Evolutionary conservation across 129 eudicot species (phyloP), one percentile per base, ranked within the genome.

Genomic region (Chrysanthemum seticuspe): DNA sequence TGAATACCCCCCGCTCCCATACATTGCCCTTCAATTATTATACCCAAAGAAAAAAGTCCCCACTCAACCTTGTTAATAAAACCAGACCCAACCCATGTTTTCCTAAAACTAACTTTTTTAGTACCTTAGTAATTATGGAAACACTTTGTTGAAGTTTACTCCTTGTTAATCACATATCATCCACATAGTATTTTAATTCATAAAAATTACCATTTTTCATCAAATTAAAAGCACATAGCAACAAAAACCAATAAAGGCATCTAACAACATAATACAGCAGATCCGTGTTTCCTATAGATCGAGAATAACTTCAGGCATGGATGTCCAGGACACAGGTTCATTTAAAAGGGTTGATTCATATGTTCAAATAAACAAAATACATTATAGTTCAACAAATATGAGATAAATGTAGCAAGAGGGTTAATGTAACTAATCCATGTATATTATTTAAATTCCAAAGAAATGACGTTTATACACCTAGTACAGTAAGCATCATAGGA

Each of bases 1-100:
- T 72, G 96, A 90, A 74, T 84, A 88, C 98, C 97, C 98, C 96
- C 97, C 96, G 96, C 96, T 90, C 96, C 97, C 98, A 85, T 78
- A 94, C 96, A 87, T 83, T 86, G 96, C 90, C 98, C 98, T 94
- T 87, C 89, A 85, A 78, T 83, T 79, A 87, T 87, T 74, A 87
- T 84, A 90, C 96, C 97, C 99, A 85, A 85, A 73, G 75, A 78
- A 75, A 81, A 81, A 87, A 87, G 76, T 78, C 96, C 96, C 96
- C 97, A 84, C 96, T 83, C 87, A 92, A 89, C 98, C 95, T 83
- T 76, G 98, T 92, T 87, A 93, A 90, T 93, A 90, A 82, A 87
- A 81, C 96, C 91, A 86, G 81, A 78, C 97, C 98, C 97, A 68
- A 71, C 96, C 97, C 96, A 82, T 79, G 82, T 70, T 82, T 73